These are phyloP conservation scores for Pichia exigua DNA, from an alignment of 805 yeast species.

Conservation along the genomic window DNA sequence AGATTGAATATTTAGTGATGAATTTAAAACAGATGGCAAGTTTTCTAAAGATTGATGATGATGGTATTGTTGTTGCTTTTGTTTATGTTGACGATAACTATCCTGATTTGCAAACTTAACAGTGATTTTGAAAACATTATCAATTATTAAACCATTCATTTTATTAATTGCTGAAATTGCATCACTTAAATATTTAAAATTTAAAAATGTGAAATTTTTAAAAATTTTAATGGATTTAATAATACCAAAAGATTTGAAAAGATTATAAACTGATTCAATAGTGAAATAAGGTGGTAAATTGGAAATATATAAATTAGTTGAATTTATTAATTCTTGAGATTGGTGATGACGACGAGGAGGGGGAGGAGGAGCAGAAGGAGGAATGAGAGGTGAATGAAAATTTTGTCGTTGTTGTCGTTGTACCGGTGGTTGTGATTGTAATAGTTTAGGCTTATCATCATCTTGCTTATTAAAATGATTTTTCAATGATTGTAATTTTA, in stretches of 20 bases:
- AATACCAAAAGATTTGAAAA: background rate
- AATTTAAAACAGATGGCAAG: background rate
- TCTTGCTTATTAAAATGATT: background rate
- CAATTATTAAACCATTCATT: conserved; percentile 32
- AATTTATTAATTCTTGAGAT: background rate
- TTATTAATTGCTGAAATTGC: conserved; percentile 29
- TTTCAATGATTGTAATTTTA: background rate
- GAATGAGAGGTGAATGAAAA: too few relatives aligned
- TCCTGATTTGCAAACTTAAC: background rate
- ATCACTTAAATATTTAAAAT: background rate
- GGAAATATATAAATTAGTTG: background rate
- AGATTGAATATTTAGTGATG: background rate
- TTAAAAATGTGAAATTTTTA: background rate
- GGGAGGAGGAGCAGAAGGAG: too few relatives aligned
- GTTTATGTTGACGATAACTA: too few relatives aligned
- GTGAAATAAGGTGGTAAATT: background rate
- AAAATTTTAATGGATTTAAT: background rate
- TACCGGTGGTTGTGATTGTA: background rate
- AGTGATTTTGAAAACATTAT: background rate
- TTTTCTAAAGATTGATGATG: background rate
- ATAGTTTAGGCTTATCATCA: background rate
- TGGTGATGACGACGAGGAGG: too few relatives aligned
- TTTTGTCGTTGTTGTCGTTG: background rate
- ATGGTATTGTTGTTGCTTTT: background rate
- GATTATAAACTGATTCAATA: background rate